Percentiles rank a stretch among this genome's conserved stretches.
Conservation (phyloP, 257 asterid genomes). For the Solanum neorickii region DNA sequence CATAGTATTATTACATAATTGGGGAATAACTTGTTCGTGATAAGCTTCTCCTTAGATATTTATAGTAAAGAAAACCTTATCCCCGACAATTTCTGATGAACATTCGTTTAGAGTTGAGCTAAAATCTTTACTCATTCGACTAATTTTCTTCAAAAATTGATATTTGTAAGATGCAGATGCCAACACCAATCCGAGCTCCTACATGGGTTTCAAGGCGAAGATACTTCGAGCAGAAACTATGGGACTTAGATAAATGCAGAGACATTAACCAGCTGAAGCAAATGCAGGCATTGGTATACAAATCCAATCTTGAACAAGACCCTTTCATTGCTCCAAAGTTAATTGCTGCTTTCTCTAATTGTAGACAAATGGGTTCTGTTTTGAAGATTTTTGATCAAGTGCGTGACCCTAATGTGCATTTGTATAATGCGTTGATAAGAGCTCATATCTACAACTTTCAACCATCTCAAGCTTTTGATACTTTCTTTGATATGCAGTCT, state of each 20-base stretch:
- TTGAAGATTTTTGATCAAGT: conserved; percentile 46
- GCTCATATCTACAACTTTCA: conserved; percentile 36
- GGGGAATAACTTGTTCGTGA: too few species aligned
- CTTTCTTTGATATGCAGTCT: conserved; percentile 38
- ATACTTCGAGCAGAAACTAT: conserved; percentile 42
- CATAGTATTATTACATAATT: too few species aligned
- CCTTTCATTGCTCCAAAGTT: conserved; percentile 54
- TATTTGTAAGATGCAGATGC: conserved; percentile 33
- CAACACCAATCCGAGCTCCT: conserved; percentile 51
- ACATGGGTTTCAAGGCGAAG: conserved; percentile 52
- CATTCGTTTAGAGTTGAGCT: not conserved
- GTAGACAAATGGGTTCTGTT: conserved; percentile 39
- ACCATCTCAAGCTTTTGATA: conserved; percentile 31
- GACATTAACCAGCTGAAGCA: conserved; percentile 47
- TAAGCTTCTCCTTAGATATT: not conserved
- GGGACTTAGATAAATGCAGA: conserved; percentile 55
- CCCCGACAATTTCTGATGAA: not conserved
- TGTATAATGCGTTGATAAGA: conserved; percentile 43
- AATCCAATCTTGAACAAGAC: conserved; percentile 47
- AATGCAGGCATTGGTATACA: conserved; percentile 56
- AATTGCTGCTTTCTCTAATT: conserved; percentile 49
- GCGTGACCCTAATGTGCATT: conserved; percentile 29
- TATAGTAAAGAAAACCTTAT: not conserved
- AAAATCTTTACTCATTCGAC: not conserved
- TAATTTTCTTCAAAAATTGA: not conserved